phyloP scores from a whole-genome alignment of 2,329 filamentous ascomycete species.

The Akanthomyces dipterigenus region DNA sequence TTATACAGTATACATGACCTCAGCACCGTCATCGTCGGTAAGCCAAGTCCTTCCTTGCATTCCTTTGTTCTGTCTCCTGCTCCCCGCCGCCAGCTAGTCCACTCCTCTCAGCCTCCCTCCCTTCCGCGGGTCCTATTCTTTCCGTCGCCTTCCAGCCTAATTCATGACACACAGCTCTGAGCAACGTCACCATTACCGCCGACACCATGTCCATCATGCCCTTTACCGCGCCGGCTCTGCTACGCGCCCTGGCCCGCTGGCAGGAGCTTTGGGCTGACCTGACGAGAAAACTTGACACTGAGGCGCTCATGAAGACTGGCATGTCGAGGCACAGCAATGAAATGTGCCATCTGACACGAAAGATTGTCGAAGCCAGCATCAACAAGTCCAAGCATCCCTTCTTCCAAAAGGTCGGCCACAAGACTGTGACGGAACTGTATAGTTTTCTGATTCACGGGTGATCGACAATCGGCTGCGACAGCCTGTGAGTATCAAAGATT shows the following conservation, averaged over 20 bases:
- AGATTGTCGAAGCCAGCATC: slow-evolving; percentile 1
- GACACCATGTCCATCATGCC: slow-evolving; percentile 15
- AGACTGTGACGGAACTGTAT: slow-evolving; percentile 7
- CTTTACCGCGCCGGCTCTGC: slow-evolving; percentile 4
- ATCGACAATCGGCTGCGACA: not conserved
- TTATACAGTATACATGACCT: slow-evolving; percentile 12
- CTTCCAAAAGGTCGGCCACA: slow-evolving; percentile 10
- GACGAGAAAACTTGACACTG: not conserved
- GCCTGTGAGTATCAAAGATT: not conserved
- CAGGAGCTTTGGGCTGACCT: slow-evolving; percentile 16
- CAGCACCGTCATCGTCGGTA: slow-evolving; percentile 13
- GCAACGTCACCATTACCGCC: slow-evolving; percentile 11
- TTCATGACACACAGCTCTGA: slow-evolving; percentile 3
- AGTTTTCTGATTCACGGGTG: not conserved
- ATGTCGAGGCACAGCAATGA: slow-evolving; percentile 6
- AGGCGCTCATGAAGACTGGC: not conserved
- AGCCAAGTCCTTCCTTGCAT: not conserved
- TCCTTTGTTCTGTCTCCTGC: not conserved
- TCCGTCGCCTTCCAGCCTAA: not conserved
- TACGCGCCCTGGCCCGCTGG: slow-evolving; percentile 17
- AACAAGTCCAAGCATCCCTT: slow-evolving; percentile 1
- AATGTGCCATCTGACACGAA: not conserved
- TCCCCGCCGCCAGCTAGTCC: not conserved
- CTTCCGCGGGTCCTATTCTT: not conserved
- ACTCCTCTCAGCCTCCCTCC: not conserved